A percentile compares a stretch with the other conserved stretches of the same genome.
Evolutionary conservation across 805 yeast species (phyloP).

Genomic region (Schizosaccharomyces osmophilus): DNA sequence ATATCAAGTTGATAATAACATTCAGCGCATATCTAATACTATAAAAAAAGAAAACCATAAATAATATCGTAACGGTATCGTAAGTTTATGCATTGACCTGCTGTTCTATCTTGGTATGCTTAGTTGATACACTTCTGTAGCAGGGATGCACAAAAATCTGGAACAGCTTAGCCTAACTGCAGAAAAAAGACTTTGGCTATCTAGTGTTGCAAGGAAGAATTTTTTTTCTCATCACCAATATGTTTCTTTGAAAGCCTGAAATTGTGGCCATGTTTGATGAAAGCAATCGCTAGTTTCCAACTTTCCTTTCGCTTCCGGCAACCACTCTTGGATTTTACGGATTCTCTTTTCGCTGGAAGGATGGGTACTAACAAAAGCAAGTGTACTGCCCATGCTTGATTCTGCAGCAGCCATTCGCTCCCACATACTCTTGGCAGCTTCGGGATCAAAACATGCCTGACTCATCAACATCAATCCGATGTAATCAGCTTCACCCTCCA

Average conservation of each 20-base stretch:
- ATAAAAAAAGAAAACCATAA: too few species aligned
- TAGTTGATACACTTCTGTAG: too few species aligned
- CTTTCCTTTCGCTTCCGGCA: constrained; percentile 6
- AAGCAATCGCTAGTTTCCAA: not conserved
- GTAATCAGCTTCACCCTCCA: constrained; percentile 92
- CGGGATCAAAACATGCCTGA: constrained; percentile 62
- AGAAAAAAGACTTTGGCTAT: not conserved
- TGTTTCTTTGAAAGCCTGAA: not conserved
- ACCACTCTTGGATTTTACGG: constrained; percentile 40
- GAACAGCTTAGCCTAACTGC: not conserved
- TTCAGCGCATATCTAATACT: too few species aligned
- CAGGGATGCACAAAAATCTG: not conserved
- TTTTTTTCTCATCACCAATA: not conserved
- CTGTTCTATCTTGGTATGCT: too few species aligned
- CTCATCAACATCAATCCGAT: constrained; percentile 86
- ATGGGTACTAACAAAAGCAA: constrained; percentile 65
- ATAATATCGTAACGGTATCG: too few species aligned
- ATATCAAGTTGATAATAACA: too few species aligned
- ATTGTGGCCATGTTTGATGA: not conserved
- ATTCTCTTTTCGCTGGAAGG: constrained; percentile 64
- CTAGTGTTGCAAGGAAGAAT: not conserved
- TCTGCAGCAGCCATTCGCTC: constrained; percentile 36
- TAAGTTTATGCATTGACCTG: too few species aligned
- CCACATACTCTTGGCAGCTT: constrained; percentile 60
- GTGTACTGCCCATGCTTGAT: constrained; percentile 9